These are phyloP conservation scores for Leucocoprinus birnbaumii DNA, from an alignment of 768 basidiomycete species.

Conservation along the genomic window DNA sequence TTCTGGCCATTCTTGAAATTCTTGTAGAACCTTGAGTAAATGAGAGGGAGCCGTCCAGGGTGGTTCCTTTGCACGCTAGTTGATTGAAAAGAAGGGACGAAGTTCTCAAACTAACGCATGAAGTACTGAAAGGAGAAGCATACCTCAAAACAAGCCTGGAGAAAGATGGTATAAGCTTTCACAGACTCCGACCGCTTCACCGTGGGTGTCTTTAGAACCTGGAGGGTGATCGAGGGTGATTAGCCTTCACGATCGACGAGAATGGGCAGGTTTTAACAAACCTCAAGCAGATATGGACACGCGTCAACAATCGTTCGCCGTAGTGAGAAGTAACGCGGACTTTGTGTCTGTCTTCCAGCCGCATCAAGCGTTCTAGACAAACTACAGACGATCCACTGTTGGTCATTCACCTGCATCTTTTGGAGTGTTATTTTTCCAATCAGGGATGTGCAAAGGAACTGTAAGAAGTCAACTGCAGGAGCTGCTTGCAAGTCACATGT, in stretches of 20 bases:
- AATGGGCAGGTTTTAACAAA: constrained; percentile 23
- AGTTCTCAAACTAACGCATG: neutral
- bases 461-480: constrained; percentile 44
- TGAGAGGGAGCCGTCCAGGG: constrained; percentile 42
- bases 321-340: constrained; percentile 28
- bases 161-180: constrained; percentile 35
- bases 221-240: neutral
- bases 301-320: constrained; percentile 50
- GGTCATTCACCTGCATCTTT: constrained; percentile 40
- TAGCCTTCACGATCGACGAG: neutral
- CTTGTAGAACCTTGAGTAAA: constrained; percentile 32
- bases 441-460: constrained; percentile 44
- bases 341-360: constrained; percentile 21
- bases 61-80: constrained; percentile 37
- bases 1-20: constrained; percentile 22
- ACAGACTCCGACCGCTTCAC: constrained; percentile 13
- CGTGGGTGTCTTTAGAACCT: constrained; percentile 5
- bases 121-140: constrained; percentile 12
- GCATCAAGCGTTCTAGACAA: constrained; percentile 38
- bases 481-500: constrained; percentile 20
- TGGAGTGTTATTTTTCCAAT: constrained; percentile 46
- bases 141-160: constrained; percentile 43
- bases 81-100: constrained; percentile 3
- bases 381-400: constrained; percentile 41
- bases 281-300: constrained; percentile 45